Conservation (phyloP, 2,329 filamentous ascomycete genomes). For the Fusarium metavorans region DNA sequence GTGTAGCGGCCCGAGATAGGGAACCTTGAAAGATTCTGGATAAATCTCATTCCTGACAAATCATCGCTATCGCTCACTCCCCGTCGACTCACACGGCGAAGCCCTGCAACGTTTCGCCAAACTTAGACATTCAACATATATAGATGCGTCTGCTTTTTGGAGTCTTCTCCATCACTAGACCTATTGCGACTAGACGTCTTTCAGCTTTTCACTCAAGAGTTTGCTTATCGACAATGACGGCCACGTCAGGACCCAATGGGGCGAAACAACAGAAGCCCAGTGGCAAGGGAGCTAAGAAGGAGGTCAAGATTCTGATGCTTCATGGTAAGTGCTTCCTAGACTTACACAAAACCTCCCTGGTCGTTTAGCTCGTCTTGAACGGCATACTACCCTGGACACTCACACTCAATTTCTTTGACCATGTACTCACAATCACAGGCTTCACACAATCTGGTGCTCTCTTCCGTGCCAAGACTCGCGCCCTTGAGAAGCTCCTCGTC, state of each 20-base stretch:
- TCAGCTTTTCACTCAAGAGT: conserved; percentile 12
- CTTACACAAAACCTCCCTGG: neutral
- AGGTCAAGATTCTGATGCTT: conserved; percentile 80
- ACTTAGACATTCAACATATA: neutral
- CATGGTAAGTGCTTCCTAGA: conserved; percentile 65
- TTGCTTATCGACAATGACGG: conserved; percentile 45
- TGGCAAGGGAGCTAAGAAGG: conserved; percentile 56
- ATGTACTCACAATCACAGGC: conserved; percentile 59
- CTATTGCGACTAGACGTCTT: conserved; percentile 20
- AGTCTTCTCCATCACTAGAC: conserved; percentile 31
- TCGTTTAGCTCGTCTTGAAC: neutral
- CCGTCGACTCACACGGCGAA: conserved; percentile 40
- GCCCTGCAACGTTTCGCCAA: neutral
- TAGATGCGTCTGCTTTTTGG: conserved; percentile 39
- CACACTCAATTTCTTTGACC: conserved; percentile 2
- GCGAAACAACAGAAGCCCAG: conserved; percentile 45
- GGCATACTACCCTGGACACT: neutral
- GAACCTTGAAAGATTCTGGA: neutral
- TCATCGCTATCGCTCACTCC: conserved; percentile 38
- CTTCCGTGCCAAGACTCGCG: conserved; percentile 90
- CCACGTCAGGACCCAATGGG: conserved; percentile 27
- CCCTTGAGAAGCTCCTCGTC: conserved; percentile 81
- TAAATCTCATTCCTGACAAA: conserved; percentile 43
- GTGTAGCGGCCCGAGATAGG: conserved; percentile 33
- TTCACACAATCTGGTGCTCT: conserved; percentile 90